A percentile compares a stretch with the other conserved stretches of the same genome.
These are phyloP conservation scores for Agaricales sp. DNA, from an alignment of 1,284 basidiomycete species.

Conservation along the genomic window DNA sequence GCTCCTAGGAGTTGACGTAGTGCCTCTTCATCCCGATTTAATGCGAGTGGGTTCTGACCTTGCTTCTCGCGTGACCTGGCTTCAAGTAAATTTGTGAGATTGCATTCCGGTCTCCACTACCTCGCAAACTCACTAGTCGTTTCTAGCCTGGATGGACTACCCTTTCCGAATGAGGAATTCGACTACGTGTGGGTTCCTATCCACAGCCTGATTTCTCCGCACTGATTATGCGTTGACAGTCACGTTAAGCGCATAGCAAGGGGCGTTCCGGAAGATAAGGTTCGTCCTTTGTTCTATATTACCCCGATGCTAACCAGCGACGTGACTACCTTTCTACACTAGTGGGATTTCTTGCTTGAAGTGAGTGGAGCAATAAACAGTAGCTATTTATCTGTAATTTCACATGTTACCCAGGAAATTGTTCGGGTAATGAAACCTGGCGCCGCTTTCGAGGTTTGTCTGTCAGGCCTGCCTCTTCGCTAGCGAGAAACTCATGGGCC, in stretches of 20 bases:
- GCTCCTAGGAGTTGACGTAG: constrained; percentile 50
- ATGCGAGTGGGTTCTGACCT: constrained; percentile 43
- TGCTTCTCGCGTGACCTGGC: constrained; percentile 52
- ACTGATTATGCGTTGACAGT: constrained; percentile 22
- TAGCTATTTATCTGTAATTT: no score
- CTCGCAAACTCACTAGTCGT: constrained; percentile 3
- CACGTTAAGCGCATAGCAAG: constrained; percentile 58
- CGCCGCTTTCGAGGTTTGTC: constrained; percentile 48
- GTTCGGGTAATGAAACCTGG: constrained; percentile 59
- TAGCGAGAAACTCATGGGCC: background rate
- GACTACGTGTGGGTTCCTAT: constrained; percentile 52
- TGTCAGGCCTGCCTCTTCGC: background rate
- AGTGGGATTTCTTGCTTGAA: constrained; percentile 47
- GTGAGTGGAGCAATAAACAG: no score
- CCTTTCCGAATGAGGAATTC: constrained; percentile 60
- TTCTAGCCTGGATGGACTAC: constrained; percentile 49
- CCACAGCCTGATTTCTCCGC: no score
- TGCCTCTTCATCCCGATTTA: constrained; percentile 57
- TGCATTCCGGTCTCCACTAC: constrained; percentile 5
- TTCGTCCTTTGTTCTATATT: constrained; percentile 19
- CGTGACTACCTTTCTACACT: no score
- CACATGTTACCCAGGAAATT: constrained; percentile 56
- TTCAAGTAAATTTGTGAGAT: constrained; percentile 58
- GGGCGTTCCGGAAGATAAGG: constrained; percentile 65
- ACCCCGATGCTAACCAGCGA: no score